phyloP scores from a whole-genome alignment of 2,329 filamentous ascomycete species.

The Ascochyta clinopodiicola region DNA sequence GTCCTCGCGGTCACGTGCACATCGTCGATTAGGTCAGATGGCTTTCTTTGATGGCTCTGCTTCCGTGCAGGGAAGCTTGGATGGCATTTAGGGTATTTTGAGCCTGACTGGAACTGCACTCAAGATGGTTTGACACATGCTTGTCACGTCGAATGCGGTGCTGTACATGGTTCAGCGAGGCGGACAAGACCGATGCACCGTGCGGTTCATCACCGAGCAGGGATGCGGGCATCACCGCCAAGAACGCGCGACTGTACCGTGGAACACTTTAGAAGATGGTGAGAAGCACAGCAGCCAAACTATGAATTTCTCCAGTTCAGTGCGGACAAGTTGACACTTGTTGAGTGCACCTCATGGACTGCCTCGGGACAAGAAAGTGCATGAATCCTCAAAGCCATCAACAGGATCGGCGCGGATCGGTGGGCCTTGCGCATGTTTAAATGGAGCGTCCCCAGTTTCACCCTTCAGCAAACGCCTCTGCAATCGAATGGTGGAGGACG shows the following conservation, averaged over 20 bases:
- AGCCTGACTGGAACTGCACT: not conserved
- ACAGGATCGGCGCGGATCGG: slow-evolving; percentile 17
- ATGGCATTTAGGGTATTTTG: not conserved
- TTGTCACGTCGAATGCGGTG: not conserved
- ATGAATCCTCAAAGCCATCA: slow-evolving; percentile 5
- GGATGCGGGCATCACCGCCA: slow-evolving; percentile 3
- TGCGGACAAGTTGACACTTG: not conserved
- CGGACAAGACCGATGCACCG: slow-evolving; percentile 11
- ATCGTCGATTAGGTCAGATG: no score
- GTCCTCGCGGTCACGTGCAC: slow-evolving; percentile 7
- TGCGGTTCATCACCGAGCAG: slow-evolving; percentile 7
- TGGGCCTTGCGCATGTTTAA: slow-evolving; percentile 11
- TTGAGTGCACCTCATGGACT: not conserved
- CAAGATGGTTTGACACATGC: not conserved
- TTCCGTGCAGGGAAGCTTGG: no score
- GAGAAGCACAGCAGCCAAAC: not conserved
- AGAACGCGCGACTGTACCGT: not conserved
- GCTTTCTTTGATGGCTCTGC: no score
- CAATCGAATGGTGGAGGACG: slow-evolving; percentile 25
- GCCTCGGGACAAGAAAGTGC: not conserved
- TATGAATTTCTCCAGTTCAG: not conserved
- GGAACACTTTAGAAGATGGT: not conserved
- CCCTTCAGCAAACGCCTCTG: slow-evolving; percentile 2
- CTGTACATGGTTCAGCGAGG: slow-evolving; percentile 4
- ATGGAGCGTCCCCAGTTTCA: slow-evolving; percentile 14